Evolutionary conservation across 1,284 basidiomycete genomes (phyloP), one percentile per base, ranked within the genome.

Genomic region (Puccinia hordei): DNA sequence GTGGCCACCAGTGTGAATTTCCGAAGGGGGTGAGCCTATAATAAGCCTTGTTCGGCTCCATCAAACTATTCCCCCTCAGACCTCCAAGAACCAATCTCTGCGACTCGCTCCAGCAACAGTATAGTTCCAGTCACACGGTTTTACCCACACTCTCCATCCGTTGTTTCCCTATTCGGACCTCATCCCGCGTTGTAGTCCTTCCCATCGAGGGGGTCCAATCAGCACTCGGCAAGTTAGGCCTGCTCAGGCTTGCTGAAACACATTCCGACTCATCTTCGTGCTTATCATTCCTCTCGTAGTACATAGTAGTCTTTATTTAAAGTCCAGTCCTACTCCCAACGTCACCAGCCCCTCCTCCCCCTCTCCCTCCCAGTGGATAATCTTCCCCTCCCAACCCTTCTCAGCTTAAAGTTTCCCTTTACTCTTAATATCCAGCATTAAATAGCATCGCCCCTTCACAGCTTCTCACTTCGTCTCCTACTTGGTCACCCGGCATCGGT

Each of bases 131-230:
- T n/a, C 46, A 22, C 38, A 49, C 66, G 44, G 41, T 69, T 69
- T 69, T 69, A 69, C 66, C 44, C 66, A 69, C 15, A 59, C 4
- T 69, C 3, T 19, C 66, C 66, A 51, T 30, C 66, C 66, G 66
- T 49, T 69, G 66, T 44, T 69, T 38, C 24, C 66, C 44, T 38
- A 27, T 69, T 63, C 61, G 33, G 22, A 27, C 2, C 41, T 10
- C 15, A 22, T 41, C 38, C 22, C 44, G 35, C 15, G 10, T 17
- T 24, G 27, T 33, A 49, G 17, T 22, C 38, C n/a, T 15, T 15
- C n/a, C n/a, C 35, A 17, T 17, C 35, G 22, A 44, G 1, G 8
- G 53, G 53, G 22, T 57, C 65, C 9, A 9, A 44, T 17, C 5
- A 30, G 27, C 15, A 8, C 53, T 41, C 24, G 19, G 46, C 12